Evolutionary conservation across 2,329 filamentous ascomycete genomes (phyloP).

Genomic region (Furcasterigmium sp.): DNA sequence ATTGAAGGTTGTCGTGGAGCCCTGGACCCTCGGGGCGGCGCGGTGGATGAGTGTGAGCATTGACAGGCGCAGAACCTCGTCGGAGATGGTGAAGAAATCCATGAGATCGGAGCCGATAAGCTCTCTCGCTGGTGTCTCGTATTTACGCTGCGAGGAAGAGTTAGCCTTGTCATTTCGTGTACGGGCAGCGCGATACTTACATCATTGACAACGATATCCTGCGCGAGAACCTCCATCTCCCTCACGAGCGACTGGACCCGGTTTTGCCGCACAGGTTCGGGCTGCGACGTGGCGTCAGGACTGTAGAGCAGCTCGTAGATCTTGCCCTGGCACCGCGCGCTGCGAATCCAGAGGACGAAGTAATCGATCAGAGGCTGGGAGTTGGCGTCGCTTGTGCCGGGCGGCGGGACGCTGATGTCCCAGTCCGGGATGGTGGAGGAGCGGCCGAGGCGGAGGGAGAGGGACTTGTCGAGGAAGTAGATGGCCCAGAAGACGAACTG

Average conservation of each 20-base stretch:
- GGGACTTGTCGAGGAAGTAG: constrained; percentile 50
- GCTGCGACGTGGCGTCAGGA: constrained; percentile 30
- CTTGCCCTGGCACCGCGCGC: constrained; percentile 49
- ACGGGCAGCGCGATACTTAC: constrained; percentile 5
- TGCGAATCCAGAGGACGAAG: constrained; percentile 42
- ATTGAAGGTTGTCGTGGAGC: constrained; percentile 28
- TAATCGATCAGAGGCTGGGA: constrained; percentile 21
- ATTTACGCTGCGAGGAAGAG: constrained; percentile 13
- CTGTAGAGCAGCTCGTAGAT: constrained; percentile 52
- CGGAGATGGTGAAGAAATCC: constrained; percentile 28
- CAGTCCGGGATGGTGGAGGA: constrained; percentile 50
- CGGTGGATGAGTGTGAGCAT: constrained; percentile 37
- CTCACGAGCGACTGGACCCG: constrained; percentile 24
- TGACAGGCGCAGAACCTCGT: constrained; percentile 36
- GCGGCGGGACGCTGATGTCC: constrained; percentile 41
- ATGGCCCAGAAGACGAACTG: constrained; percentile 50
- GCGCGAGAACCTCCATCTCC: constrained; percentile 25
- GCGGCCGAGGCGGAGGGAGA: constrained; percentile 49
- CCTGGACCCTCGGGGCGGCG: constrained; percentile 23
- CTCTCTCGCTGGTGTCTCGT: constrained; percentile 3
- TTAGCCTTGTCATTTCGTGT: constrained; percentile 11
- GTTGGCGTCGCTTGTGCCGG: constrained; percentile 24
- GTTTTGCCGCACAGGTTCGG: constrained; percentile 22
- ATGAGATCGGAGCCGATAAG: constrained; percentile 23
- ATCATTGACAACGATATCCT: constrained; percentile 15